Base-by-base conservation (phyloP, 352 stramenopile genomes). In the Phytophthora pini region DNA sequence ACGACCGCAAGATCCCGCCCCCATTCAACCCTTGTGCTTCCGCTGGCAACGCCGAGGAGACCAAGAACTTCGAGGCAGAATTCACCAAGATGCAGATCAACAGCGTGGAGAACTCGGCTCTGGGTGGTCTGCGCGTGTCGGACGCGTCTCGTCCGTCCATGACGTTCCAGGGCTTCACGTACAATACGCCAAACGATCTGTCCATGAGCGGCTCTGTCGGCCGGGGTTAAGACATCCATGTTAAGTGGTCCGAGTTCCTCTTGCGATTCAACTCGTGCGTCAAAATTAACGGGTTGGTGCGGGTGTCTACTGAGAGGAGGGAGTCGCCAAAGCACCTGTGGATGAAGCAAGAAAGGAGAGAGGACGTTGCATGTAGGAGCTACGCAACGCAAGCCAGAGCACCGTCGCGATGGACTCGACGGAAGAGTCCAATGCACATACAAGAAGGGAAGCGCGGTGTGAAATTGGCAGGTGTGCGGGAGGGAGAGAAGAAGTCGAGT, bases 51-150 rank as follows among this genome's bases (percentile, higher is more conserved):
- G 61, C 84, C 8, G 86, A 93, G 47, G 88, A 96, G 59, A 92
- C 86, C 10, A 88, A 89, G 60, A 97, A 97, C 78, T 97, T 97
- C 63, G 90, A 97, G 63, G 71, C 73, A 38, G 86, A 96, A 75
- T 97, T 97, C 68, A 97, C 88, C 38, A 93, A 92, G 50, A 94
- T 97, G 89, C 82, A 91, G 61, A 87, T 96, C 70, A 90, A 94
- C 72, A 93, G 84, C 36, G 86, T 94, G 43, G 82, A 92, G 52
- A 91, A 84, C 65, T 88, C 82, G 58, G 68, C 64, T 38, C 79
- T 92, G 29, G 80, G 79, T 43, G 74, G 72, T 27, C 63, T 92
- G 57, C 82, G 84, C 51, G 79, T 88, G 9, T 94, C 86, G 27
- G 84, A 94, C 59, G 80, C 84, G 10, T 93, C 83, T 46, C 83